Base-by-base conservation (phyloP, 208 protist genomes). In the Leptomonas pyrrhocoris region DNA sequence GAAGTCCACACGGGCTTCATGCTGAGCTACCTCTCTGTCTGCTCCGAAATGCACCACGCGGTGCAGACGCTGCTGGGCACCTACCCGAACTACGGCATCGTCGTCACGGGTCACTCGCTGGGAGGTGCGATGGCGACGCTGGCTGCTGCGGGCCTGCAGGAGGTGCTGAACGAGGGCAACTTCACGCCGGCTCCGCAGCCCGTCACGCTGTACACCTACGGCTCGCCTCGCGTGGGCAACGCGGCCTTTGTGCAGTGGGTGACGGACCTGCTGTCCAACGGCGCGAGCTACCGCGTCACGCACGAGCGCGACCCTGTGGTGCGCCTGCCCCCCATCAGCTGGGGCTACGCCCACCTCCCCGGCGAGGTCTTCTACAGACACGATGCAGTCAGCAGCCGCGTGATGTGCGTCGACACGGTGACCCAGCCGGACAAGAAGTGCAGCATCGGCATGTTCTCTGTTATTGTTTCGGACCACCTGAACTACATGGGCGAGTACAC, bases 351-450 rank as follows among this genome's bases (percentile, higher is more conserved):
- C 40, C 83, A 89, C 60, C 28, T 19, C 0, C 50, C 76, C 3
- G 45, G 65, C 16, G 83, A 89, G 63, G 36, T 85, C 7, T 85
- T 79, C 79, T 89, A 76, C 71, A 21, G 46, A 18, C 38, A 57
- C 50, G 27, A 60, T 25, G 31, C 3, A 21, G 40, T 34, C 53
- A 68, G 15, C 25, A 65, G 38, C 36, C 69, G 71, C 50, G 48
- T 51, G 21, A 71, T 74, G 43, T 85, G 83, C 57, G 63, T 46
- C 16, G 79, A 85, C 68, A 54, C 71, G 2, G 43, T n/a, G 8
- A 70, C 31, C 0, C 25, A 15, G 6, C 80, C 81, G 55, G 67
- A 79, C 48, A 6, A 12, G 21, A 28, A 18, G 25, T 84, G 80
- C 77, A 84, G 77, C 55, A 56, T 45, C 68, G 66, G 51, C 48